Conservation (phyloP, 1,139 yeast species). For the Taphrina communis region DNA sequence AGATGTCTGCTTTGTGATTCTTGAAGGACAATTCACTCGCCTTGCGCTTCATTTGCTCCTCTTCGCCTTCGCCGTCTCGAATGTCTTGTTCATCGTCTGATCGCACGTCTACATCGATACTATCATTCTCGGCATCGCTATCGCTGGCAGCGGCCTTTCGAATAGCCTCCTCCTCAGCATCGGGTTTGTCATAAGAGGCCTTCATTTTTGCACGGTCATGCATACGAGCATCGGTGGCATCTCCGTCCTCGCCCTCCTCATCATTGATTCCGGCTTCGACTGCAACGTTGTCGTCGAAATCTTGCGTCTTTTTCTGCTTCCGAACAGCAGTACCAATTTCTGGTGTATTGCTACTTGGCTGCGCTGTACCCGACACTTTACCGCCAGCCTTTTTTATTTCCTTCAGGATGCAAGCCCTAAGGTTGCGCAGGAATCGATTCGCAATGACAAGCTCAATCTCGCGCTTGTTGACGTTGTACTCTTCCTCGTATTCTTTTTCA, state of each 20-base stretch:
- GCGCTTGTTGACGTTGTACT: conserved; percentile 83
- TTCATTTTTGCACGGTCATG: conserved; percentile 75
- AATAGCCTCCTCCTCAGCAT: conserved; percentile 92
- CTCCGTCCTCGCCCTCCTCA: conserved; percentile 59
- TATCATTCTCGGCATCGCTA: conserved; percentile 56
- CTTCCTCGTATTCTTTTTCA: conserved; percentile 75
- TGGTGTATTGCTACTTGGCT: conserved; percentile 55
- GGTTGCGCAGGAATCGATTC: conserved; percentile 66
- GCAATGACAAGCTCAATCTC: conserved; percentile 76
- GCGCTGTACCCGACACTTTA: conserved; percentile 50
- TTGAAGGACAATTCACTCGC: conserved; percentile 55
- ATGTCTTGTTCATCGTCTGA: conserved; percentile 48
- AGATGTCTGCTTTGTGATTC: conserved; percentile 74
- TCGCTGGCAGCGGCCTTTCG: conserved; percentile 73
- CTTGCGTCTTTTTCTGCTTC: conserved; percentile 53
- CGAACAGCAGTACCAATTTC: conserved; percentile 72
- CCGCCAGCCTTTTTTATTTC: conserved; percentile 58
- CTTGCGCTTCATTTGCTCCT: conserved; percentile 45
- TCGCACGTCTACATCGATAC: conserved; percentile 50
- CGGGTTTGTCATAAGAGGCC: conserved; percentile 92
- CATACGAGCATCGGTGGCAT: conserved; percentile 71
- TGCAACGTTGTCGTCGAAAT: conserved; percentile 44
- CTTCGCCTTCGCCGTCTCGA: conserved; percentile 44
- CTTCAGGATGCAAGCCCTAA: conserved; percentile 75
- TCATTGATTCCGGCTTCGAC: conserved; percentile 48